Evolutionary conservation across 2,329 filamentous ascomycete genomes (phyloP).

Genomic region (Talaromyces sp.): DNA sequence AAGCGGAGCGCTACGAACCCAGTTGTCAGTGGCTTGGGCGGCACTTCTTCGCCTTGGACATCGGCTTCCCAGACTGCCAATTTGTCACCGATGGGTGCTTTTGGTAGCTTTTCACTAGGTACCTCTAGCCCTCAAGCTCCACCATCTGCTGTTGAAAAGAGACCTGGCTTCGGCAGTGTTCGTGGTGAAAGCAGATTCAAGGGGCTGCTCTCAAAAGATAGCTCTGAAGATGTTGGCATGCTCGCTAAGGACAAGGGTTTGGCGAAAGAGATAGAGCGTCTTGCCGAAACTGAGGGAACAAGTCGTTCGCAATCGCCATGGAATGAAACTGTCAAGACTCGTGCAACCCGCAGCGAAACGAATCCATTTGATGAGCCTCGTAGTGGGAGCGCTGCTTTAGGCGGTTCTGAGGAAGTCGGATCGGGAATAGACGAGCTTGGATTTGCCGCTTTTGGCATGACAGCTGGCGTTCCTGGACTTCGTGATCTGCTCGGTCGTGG

Average conservation of each 20-base stretch:
- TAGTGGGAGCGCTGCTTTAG: conserved; percentile 65
- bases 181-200: conserved; percentile 81
- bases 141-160: conserved; percentile 64
- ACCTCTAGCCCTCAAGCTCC: conserved; percentile 50
- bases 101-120: conserved; percentile 81
- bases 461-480: conserved; percentile 56
- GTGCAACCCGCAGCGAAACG: conserved; percentile 50
- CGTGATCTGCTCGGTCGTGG: conserved; percentile 59
- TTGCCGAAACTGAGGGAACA: conserved; percentile 52
- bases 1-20: conserved; percentile 58
- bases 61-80: conserved; percentile 60
- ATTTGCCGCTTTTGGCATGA: conserved; percentile 62
- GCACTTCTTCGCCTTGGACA: conserved; percentile 58
- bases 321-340: conserved; percentile 49
- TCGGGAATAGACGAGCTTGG: conserved; percentile 55
- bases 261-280: conserved; percentile 53
- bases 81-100: conserved; percentile 75
- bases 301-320: conserved; percentile 52
- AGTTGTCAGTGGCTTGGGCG: conserved; percentile 50
- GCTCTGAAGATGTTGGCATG: conserved; percentile 60
- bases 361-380: conserved; percentile 54
- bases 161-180: conserved; percentile 62
- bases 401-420: conserved; percentile 70
- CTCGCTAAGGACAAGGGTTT: conserved; percentile 56
- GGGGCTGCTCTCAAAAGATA: conserved; percentile 77